Evolutionary conservation across 768 basidiomycete genomes (phyloP).

Genomic region (Tephrocybe sp.): DNA sequence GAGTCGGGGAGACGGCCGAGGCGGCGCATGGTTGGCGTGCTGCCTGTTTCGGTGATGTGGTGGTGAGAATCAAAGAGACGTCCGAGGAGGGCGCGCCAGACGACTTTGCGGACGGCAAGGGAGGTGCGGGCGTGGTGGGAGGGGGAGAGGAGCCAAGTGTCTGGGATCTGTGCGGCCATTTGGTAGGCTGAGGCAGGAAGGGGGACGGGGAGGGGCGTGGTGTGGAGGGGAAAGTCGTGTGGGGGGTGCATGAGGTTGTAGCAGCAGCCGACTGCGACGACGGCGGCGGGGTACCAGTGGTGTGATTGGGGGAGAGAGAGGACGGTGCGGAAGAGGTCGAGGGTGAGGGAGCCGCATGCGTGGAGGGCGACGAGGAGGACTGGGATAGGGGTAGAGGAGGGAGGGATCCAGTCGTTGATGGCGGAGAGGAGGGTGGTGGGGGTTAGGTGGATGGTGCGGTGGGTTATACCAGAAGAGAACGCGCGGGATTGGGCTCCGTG

Average conservation of each 20-base stretch:
- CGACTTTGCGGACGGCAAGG: slow-evolving; percentile 66
- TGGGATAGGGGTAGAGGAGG: slow-evolving; percentile 29
- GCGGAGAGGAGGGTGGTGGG: slow-evolving; percentile 43
- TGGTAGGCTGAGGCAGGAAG: slow-evolving; percentile 58
- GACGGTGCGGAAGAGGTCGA: slow-evolving; percentile 62
- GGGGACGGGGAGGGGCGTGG: slow-evolving; percentile 31
- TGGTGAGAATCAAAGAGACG: slow-evolving; percentile 7
- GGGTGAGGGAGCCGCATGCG: slow-evolving; percentile 74
- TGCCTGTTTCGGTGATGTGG: slow-evolving; percentile 30
- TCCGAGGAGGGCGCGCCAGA: slow-evolving; percentile 67
- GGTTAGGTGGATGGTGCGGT: slow-evolving; percentile 57
- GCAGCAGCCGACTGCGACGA: slow-evolving; percentile 75
- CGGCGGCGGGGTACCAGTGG: slow-evolving; percentile 51
- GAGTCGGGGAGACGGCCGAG: slow-evolving; percentile 50
- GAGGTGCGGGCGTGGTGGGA: slow-evolving; percentile 30
- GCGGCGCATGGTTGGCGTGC: slow-evolving; percentile 38
- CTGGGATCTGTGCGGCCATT: slow-evolving; percentile 71
- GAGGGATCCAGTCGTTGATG: slow-evolving; percentile 53
- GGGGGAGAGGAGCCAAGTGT: slow-evolving; percentile 38
- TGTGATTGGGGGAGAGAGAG: slow-evolving; percentile 13
- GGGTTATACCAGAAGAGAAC: slow-evolving; percentile 48
- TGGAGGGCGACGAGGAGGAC: slow-evolving; percentile 71
- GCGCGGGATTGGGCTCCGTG: slow-evolving; percentile 43
- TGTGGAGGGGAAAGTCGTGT: slow-evolving; percentile 57
- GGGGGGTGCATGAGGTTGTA: slow-evolving; percentile 65